Base-by-base conservation (phyloP, 495 filamentous ascomycete species). In the Cudoniella acicularis region DNA sequence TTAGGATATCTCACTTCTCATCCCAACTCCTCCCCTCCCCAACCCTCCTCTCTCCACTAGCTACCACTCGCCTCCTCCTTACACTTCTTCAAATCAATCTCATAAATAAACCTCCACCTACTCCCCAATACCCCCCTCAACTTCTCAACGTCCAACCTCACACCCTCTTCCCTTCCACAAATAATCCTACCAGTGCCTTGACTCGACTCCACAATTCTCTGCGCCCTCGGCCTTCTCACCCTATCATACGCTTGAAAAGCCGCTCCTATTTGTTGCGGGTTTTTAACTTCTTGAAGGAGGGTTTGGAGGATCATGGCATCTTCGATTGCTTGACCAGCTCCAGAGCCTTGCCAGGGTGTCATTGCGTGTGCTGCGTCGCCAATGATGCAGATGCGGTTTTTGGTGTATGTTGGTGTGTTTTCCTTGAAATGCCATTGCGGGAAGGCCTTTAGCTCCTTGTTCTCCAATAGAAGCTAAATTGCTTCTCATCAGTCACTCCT, bases 301-400 rank as follows among this genome's bases (percentile, higher is more conserved):
- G 74, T 72, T 9, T 76, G 69, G 0, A 89, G 70, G 13, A 87
- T 75, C 41, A 77, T 76, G 4, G 83, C 78, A 69, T 89, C 86
- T 59, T 89, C 86, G 26, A 89, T 79, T 3, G 83, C 81, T 69
- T 84, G 79, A 0, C 86, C 85, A 0, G 78, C 80, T 0, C 83
- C 82, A 46, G 79, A 74, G 1, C 80, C 82, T 0, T 76, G 79
- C 0, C 79, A 80, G 2, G 83, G 83, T 4, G 82, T 82, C 81
- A 83, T 84, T 10, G 72, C 70, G 61, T 86, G 83, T 22, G 72
- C 78, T 0, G 82, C 79, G 58, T 86, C 81, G 0, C 82, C 83
- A 10, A 84, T 76, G 8, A 84, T 65, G 0, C 81, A 83, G 17
- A 84, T 79, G 3, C 77, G 69, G 4, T 66, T 61, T 22, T 77